Base-by-base conservation (phyloP, 768 basidiomycete genomes). In the Paxillus rubicundulus region DNA sequence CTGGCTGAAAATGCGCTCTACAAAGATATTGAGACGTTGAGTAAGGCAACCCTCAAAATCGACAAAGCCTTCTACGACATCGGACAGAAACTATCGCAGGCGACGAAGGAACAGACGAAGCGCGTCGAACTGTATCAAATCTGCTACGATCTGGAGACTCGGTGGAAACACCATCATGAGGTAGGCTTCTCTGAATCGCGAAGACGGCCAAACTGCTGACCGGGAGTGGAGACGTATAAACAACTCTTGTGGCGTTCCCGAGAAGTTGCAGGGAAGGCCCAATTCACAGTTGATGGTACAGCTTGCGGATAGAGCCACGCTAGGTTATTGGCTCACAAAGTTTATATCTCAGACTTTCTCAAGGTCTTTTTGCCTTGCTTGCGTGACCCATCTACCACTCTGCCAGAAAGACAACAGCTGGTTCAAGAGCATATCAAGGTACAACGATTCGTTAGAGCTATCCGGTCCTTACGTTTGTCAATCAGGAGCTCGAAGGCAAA, bases 161-260 rank as follows among this genome's bases (percentile, higher is more conserved):
- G 34, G 16, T 62, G 61, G 61, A 53, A 50, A 4, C 42, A 62
- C 37, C 57, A 56, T 24, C 54, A 60, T 44, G 27, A 28, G 12
- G 61, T 57, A 43, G 4, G 47, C 4, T 9, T 27, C 9, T 24
- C 18, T 20, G 12, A 30, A n/a, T 17, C 7, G 9, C 4, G 24
- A 18, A 9, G 5, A 4, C 2, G 2, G 20, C 7, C 2, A 6
- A 9, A 32, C 13, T 16, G 32, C 42, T 50, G 34, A 56, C 17
- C 7, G 1, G 34, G 33, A 32, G n/a, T 7, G 4, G 5, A 63
- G 61, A 53, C 52, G 0, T 62, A 62, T 45, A 40, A 50, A 32
- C 3, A 16, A 6, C 57, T 63, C 38, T 45, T 63, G 5, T 62
- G 61, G 61, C 58, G 49, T 12, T 62, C 61, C 18, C 63, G 61